These are phyloP conservation scores for Triticum dicoccoides DNA, from an alignment of 176 grass and related monocot species.

Conservation along the genomic window DNA sequence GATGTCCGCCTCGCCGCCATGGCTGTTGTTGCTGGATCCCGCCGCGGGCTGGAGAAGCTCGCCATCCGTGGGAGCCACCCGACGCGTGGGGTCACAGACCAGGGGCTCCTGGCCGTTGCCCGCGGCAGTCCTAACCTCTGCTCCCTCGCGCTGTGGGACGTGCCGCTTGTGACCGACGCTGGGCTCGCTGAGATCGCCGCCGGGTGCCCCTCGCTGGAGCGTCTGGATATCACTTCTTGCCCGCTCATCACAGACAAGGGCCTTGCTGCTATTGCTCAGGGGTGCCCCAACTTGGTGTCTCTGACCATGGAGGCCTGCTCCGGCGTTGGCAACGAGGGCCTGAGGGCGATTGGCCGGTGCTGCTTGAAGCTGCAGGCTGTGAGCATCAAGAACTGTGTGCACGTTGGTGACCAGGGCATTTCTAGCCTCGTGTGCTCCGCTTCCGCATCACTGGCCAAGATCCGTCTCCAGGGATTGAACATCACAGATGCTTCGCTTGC, in stretches of 20 bases:
- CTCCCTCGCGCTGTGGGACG: conserved; percentile 68
- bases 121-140: conserved; percentile 56
- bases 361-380: conserved; percentile 63
- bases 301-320: conserved; percentile 64
- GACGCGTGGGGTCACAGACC: conserved; percentile 65
- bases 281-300: conserved; percentile 72
- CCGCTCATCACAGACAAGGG: conserved; percentile 83
- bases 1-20: conserved; percentile 77
- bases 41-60: conserved; percentile 73
- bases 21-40: conserved; percentile 49
- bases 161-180: conserved; percentile 58
- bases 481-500: conserved; percentile 81
- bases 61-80: conserved; percentile 65
- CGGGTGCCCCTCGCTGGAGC: conserved; percentile 72
- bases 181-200: conserved; percentile 65
- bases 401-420: conserved; percentile 70
- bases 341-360: conserved; percentile 57
- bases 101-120: conserved; percentile 61
- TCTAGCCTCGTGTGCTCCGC: conserved; percentile 66
- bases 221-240: conserved; percentile 64
- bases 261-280: conserved; percentile 51
- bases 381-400: conserved; percentile 67
- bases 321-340: conserved; percentile 53
- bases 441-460: conserved; percentile 55
- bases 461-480: conserved; percentile 77